Base-by-base conservation (phyloP, 164 flowering plant species). In the Magnolia sinica region DNA sequence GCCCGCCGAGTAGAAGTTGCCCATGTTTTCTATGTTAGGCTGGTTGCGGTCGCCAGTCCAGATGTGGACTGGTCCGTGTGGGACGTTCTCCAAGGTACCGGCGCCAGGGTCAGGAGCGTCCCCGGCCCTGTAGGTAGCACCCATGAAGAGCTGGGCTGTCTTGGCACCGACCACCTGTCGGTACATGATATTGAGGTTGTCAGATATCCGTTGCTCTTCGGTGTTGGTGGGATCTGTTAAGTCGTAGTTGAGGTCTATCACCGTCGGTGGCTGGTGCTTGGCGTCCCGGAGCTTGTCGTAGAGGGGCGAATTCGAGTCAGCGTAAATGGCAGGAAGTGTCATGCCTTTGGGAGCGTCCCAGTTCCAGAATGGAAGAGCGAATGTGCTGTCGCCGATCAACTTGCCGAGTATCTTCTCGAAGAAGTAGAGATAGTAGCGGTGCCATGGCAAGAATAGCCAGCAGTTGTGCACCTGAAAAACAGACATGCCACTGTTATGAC, bases 171-270 rank as follows among this genome's bases (percentile, higher is more conserved):
- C 73, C n/a, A 91, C 84, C 59, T 82, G 85, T 63, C 86, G 50
- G 75, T 89, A 89, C 91, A 91, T 89, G 13, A 87, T 58, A 7
- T 80, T 59, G n/a, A 89, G 83, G 70, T 91, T 91, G 73, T 76
- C 77, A 0, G 74, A 45, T 0, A 85, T 14, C 19, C 76, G 86
- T 1, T 78, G 76, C 1, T 74, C 55, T 1, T 76, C 50, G 0
- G 81, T 71, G 1, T 14, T 20, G 11, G 51, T 55, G 69, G 74
- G 68, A 49, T 87, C 95, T 0, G 8, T 10, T 0, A 84, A 80
- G 50, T 80, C 79, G 80, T 64, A 90, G 73, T 86, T 87, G 16
- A 89, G 85, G 75, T 89, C 90, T 8, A 86, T 4, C 13, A 87
- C 11, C 2, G 75, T 23, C 10, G 91, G 87, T 1, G 88, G 86